Evolutionary conservation across 2,329 filamentous ascomycete species (phyloP).

Genomic region (Cladosporium colombiae): DNA sequence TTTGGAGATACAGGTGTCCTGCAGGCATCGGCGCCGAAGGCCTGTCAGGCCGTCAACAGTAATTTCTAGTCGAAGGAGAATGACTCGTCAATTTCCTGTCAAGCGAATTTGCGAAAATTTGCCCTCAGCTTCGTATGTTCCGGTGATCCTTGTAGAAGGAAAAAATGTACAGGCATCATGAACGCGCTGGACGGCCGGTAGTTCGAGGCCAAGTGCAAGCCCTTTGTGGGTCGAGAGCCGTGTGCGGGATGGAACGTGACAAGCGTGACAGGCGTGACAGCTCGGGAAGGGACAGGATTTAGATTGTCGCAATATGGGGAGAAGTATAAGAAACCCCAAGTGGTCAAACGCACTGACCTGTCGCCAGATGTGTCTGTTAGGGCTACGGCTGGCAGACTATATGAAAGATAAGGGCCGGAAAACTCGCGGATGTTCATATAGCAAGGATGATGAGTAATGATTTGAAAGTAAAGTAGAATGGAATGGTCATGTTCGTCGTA

Average conservation of each 20-base stretch:
- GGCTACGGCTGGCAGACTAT: neutral
- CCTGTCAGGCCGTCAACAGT: neutral
- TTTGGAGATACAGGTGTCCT: neutral
- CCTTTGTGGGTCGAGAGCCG: neutral
- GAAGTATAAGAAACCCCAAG: neutral
- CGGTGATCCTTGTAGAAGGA: neutral
- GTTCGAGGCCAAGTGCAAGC: neutral
- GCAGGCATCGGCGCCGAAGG: neutral
- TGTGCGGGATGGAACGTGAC: neutral
- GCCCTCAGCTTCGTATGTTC: neutral
- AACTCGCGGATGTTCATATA: neutral
- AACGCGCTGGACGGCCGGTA: neutral
- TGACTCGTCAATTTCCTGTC: neutral
- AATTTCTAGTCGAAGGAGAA: neutral
- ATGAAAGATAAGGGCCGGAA: neutral
- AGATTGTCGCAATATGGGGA: neutral
- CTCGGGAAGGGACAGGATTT: neutral
- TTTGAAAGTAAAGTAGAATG: neutral
- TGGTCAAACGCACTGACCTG: neutral
- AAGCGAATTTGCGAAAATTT: too few species aligned
- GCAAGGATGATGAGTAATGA: neutral
- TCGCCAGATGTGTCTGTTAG: neutral
- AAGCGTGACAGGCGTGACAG: neutral
- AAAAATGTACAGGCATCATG: neutral
- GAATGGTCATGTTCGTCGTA: neutral